Base-by-base conservation (phyloP, 2,329 filamentous ascomycete species). In the Fusarium sp. region DNA sequence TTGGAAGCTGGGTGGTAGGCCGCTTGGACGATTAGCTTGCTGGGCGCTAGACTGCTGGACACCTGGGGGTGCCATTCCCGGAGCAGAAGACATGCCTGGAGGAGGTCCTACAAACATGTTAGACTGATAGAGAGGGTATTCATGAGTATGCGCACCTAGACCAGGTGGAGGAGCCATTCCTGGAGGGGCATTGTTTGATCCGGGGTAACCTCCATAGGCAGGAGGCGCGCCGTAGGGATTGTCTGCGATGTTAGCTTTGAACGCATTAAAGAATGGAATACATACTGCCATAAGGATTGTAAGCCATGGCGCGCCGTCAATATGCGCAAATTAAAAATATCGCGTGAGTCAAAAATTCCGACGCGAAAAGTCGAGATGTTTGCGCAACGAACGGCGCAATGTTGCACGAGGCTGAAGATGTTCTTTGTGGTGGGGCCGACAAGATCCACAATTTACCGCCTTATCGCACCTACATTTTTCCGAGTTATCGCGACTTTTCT, bases 1-100 rank as follows among this genome's bases (percentile, higher is more conserved):
- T 83, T 97, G 93, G 82, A 97, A 98, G 80, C 90, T 93, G 63
- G 90, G 84, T 67, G 93, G 93, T 70, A 97, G 90, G 76, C 89
- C 90, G 80, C 88, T 92, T 79, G 92, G 92, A 84, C 92, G 90
- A 83, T 90, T 92, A 83, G 92, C 88, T 84, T 93, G 92, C 75
- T 90, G 87, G 78, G 86, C 85, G 80, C 88, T 92, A 77, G 89
- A 85, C 84, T 92, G 91, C 78, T 92, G 90, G 81, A 95, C 88
- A 80, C 92, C 93, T 71, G 92, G 90, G 77, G 90, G 89, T 78
- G 88, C 89, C 79, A 94, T 93, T 78, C 93, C 94, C 75, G 94
- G 94, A 80, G 90, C 90, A 79, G 90, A 86, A 76, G 91, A 87
- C 88, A 93, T 92, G 83, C 92, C 92, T 83, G 92, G 92, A 78